Base-by-base conservation (phyloP, 140 eudicot species). In the Oenanthe javanica region DNA sequence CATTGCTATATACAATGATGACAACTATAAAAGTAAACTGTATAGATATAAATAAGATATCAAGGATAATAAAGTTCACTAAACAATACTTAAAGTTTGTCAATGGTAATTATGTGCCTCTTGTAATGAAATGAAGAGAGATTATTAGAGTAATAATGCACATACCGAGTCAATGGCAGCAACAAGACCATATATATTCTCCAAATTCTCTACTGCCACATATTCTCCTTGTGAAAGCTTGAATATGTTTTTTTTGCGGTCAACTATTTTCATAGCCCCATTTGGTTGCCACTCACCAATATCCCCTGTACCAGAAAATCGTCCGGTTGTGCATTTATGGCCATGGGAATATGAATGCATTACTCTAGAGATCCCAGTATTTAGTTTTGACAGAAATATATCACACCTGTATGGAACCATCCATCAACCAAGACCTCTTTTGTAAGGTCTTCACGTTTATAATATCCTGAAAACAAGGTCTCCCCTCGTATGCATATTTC, bases 351-450 rank as follows among this genome's bases (percentile, higher is more conserved):
- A 16, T 50, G 71, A 79, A 50, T 6, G 25, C 63, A 45, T 47
- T 50, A 27, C 79, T 4, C 43, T 23, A 40, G 40, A 14, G 6
- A 54, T n/a, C 52, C 61, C 36, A 79, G 15, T 50, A 12, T 76
- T 5, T 63, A 43, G 5, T 52, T 70, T 4, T 16, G 23, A 67
- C 10, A 48, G 83, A 51, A 36, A 18, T 25, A 75, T 48, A 25
- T 75, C 75, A 48, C 36, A 95, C 97, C 99, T 88, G 99, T 92
- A 86, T 92, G 99, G 87, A 95, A 92, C 99, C 99, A 95, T 77
- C 99, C 99, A 86, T 95, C 93, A 85, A 86, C 64, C 80, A 90
- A 61, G 83, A 95, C 99, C 90, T 95, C 99, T 83, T 91, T 87
- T 5, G 99, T 95, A 38, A 95, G 97, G 85, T 95, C 99, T 43